Evolutionary conservation across 2,329 filamentous ascomycete genomes (phyloP).

Genomic region (Macrophomina phaseolina): DNA sequence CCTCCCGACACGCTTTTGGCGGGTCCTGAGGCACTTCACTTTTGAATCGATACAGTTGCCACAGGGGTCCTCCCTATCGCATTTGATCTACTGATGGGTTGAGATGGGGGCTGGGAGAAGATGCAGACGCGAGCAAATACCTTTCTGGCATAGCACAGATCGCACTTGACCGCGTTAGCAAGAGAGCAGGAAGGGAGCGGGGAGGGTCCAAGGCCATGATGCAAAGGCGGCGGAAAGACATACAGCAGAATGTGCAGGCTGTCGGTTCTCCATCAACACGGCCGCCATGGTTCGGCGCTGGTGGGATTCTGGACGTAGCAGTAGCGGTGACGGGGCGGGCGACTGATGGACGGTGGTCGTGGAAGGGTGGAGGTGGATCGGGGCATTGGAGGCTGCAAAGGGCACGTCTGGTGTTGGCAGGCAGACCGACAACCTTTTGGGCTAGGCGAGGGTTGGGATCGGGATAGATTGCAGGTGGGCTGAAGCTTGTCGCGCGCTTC

Average conservation of each 20-base stretch:
- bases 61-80: slow-evolving; percentile 43
- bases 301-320: background rate
- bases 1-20: slow-evolving; percentile 18
- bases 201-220: no score
- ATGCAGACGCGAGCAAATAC: background rate
- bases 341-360: background rate
- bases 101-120: background rate
- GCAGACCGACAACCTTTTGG: background rate
- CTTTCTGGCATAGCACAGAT: slow-evolving; percentile 26
- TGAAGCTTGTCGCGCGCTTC: slow-evolving; percentile 8
- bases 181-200: no score
- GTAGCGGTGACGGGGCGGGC: background rate
- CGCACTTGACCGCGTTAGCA: background rate
- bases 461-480: background rate
- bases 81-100: slow-evolving; percentile 38
- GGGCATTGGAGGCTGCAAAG: background rate
- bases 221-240: background rate
- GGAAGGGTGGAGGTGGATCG: background rate
- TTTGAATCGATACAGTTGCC: slow-evolving; percentile 37
- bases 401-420: background rate
- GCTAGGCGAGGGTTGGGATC: background rate
- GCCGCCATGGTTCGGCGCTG: background rate
- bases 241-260: slow-evolving; percentile 22
- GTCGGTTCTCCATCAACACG: background rate
- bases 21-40: slow-evolving; percentile 40